Evolutionary conservation across 768 basidiomycete genomes (phyloP).

Genomic region (Lyophyllum decastes): DNA sequence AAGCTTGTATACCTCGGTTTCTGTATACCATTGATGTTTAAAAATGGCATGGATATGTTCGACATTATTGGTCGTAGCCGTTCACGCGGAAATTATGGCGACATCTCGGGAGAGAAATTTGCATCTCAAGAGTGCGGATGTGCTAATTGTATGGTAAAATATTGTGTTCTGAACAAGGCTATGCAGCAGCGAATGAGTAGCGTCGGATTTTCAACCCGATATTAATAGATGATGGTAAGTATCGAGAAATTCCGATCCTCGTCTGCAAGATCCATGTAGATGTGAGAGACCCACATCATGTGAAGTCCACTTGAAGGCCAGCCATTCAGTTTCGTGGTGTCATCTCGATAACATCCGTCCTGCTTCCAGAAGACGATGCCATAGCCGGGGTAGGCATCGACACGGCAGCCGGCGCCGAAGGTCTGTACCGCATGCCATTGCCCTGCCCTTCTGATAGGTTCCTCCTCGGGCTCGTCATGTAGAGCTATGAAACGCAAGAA

Average conservation of each 20-base stretch:
- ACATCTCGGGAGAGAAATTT: no score
- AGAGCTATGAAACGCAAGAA: constrained; percentile 19
- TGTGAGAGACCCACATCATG: background rate
- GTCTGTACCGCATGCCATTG: constrained; percentile 3
- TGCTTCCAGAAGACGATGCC: constrained; percentile 11
- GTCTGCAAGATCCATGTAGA: background rate
- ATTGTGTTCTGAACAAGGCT: no score
- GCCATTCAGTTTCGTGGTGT: constrained; percentile 23
- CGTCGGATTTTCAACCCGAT: background rate
- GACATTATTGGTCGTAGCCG: no score
- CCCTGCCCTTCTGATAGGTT: constrained; percentile 3
- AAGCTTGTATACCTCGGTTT: no score
- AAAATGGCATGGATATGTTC: no score
- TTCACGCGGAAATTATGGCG: no score
- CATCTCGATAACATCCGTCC: constrained; percentile 35
- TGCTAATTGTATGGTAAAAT: no score
- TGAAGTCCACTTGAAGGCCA: background rate
- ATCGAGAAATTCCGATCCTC: background rate
- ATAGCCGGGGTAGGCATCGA: constrained; percentile 15
- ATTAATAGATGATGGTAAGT: background rate
- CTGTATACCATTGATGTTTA: no score
- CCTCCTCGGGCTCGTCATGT: constrained; percentile 16
- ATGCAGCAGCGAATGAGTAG: background rate
- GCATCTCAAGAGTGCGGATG: no score
- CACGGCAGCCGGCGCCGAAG: constrained; percentile 4